phyloP scores from a whole-genome alignment of 768 basidiomycete genomes.

The Roridomyces roridus region DNA sequence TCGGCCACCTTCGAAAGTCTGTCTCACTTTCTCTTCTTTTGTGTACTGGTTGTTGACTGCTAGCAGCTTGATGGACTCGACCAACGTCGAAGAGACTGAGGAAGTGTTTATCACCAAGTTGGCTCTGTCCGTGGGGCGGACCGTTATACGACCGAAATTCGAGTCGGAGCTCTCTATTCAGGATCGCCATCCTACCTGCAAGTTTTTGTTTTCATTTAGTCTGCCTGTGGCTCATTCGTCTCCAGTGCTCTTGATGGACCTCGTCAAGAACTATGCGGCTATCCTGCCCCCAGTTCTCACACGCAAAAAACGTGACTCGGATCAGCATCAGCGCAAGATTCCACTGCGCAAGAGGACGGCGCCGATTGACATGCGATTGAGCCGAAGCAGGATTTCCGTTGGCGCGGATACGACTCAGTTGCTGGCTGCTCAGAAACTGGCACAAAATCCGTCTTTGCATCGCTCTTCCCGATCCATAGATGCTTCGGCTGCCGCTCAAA shows the following conservation, averaged over 20 bases:
- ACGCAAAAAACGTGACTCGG: constrained; percentile 87
- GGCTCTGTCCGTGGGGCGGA: constrained; percentile 83
- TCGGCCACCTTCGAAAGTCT: constrained; percentile 78
- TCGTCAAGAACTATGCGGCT: constrained; percentile 74
- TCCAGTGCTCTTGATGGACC: constrained; percentile 83
- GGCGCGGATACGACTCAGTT: constrained; percentile 75
- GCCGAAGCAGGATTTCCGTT: constrained; percentile 74
- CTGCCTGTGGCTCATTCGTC: not conserved
- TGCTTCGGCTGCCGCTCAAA: constrained; percentile 16
- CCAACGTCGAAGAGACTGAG: constrained; percentile 71
- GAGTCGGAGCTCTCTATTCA: constrained; percentile 90
- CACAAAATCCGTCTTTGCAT: constrained; percentile 55
- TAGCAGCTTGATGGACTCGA: constrained; percentile 70
- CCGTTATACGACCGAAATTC: constrained; percentile 79
- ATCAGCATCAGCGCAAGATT: constrained; percentile 81
- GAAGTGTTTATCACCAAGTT: constrained; percentile 89
- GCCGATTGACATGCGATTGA: constrained; percentile 87
- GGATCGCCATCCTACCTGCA: constrained; percentile 85
- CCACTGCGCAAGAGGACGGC: constrained; percentile 88
- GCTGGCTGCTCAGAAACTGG: constrained; percentile 71
- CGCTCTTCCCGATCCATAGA: constrained; percentile 42
- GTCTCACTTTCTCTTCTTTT: constrained; percentile 30
- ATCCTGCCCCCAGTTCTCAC: constrained; percentile 84
- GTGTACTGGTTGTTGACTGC: not conserved
- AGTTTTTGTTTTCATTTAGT: constrained; percentile 29